Evolutionary conservation across 208 protist species (phyloP).

Genomic region (Leishmania guyanensis): DNA sequence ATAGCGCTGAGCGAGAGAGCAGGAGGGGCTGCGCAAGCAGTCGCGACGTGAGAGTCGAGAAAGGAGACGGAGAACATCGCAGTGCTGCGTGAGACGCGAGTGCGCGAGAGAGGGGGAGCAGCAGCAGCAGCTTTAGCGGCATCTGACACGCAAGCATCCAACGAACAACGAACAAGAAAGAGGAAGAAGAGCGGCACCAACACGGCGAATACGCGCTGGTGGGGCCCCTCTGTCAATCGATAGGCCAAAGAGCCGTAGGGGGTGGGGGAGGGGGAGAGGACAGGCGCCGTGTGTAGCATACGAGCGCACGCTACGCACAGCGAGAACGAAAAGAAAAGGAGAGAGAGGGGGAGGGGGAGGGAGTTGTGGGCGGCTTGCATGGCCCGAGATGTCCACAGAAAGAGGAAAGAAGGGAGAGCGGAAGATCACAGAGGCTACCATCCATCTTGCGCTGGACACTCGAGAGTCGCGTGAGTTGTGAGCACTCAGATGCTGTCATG

Average conservation of each 20-base stretch:
- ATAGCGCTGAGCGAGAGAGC: too few relatives aligned
- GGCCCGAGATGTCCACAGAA: not conserved
- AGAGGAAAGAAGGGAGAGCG: not conserved
- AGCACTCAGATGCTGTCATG: not conserved
- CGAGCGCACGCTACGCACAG: not conserved
- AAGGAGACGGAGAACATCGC: too few relatives aligned
- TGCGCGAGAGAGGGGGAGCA: too few relatives aligned
- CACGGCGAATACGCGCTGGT: too few relatives aligned
- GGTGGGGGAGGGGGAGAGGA: not conserved
- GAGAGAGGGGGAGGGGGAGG: not conserved
- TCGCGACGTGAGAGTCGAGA: too few relatives aligned
- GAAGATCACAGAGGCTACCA: not conserved
- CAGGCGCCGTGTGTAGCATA: not conserved
- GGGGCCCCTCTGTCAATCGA: not conserved
- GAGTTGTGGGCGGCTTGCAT: not conserved
- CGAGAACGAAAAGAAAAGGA: not conserved
- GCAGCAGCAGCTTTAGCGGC: too few relatives aligned
- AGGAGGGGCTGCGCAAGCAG: too few relatives aligned
- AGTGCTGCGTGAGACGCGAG: too few relatives aligned
- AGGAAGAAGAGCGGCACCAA: too few relatives aligned
- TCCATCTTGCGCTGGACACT: not conserved
- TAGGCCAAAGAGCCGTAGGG: not conserved
- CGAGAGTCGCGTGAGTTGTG: not conserved
- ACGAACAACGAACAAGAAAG: too few relatives aligned
- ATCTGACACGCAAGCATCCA: too few relatives aligned